A percentile compares a stretch with the other conserved stretches of the same genome.
Evolutionary conservation across 2,329 filamentous ascomycete species (phyloP).

Genomic region (Trichophyton simii): DNA sequence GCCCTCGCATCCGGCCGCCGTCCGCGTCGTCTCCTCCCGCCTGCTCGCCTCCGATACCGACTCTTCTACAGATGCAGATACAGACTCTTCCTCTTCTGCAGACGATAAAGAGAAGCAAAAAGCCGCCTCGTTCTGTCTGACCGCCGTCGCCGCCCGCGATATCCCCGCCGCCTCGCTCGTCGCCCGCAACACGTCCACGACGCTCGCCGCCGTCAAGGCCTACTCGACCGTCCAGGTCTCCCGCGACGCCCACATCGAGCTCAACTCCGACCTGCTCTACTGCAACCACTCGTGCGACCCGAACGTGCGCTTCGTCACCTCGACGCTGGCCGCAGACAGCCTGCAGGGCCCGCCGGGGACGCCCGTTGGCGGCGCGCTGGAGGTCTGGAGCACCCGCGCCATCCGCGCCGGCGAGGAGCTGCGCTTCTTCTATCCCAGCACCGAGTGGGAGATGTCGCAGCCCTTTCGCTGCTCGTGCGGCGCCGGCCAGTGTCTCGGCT

Average conservation of each 20-base stretch:
- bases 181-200: slow-evolving; percentile 49
- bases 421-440: slow-evolving; percentile 62
- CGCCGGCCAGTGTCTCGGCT: slow-evolving; percentile 44
- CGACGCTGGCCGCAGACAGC: slow-evolving; percentile 38
- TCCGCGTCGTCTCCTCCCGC: no score
- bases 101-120: slow-evolving; percentile 16
- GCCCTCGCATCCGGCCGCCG: not conserved
- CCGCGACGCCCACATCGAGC: slow-evolving; percentile 43
- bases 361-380: slow-evolving; percentile 10
- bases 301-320: slow-evolving; percentile 48
- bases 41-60: no score
- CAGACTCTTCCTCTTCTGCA: slow-evolving; percentile 4
- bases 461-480: slow-evolving; percentile 55
- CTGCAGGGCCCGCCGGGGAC: slow-evolving; percentile 38
- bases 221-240: slow-evolving; percentile 54
- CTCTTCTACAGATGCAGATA: not conserved
- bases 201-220: slow-evolving; percentile 27
- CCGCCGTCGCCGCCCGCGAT: slow-evolving; percentile 44
- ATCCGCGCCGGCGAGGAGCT: slow-evolving; percentile 27
- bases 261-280: slow-evolving; percentile 55
- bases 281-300: slow-evolving; percentile 58
- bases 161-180: slow-evolving; percentile 53
- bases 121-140: slow-evolving; percentile 42
- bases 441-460: slow-evolving; percentile 63
- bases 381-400: slow-evolving; percentile 13